Evolutionary conservation across 768 basidiomycete species (phyloP).

Genomic region (Naganishia kalamii): DNA sequence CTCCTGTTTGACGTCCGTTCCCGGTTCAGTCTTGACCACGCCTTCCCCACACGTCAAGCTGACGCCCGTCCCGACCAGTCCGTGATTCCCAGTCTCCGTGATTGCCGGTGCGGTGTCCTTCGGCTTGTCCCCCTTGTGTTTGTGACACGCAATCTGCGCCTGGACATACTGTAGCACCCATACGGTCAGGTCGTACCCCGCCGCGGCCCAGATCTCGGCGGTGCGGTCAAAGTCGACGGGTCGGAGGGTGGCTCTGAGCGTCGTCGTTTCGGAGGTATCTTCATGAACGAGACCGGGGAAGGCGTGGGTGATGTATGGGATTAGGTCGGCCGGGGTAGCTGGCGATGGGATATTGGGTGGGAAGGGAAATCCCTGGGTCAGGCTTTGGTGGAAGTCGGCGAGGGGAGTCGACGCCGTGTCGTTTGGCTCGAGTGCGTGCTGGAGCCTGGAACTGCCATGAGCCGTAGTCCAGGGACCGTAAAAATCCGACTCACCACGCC

Average conservation of each 20-base stretch:
- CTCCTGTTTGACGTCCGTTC: neutral
- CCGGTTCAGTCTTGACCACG: neutral
- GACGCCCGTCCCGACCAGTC: neutral
- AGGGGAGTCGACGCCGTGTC: neutral
- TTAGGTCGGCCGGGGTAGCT: neutral
- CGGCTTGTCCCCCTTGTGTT: neutral
- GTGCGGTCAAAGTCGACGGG: neutral
- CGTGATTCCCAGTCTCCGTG: neutral
- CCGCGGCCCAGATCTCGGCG: slow-evolving; percentile 2
- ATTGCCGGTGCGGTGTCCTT: too few relatives aligned
- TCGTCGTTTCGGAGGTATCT: neutral
- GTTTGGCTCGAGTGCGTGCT: neutral
- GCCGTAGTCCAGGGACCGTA: neutral
- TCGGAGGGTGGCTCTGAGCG: neutral
- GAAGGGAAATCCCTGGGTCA: neutral
- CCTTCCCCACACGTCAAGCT: neutral
- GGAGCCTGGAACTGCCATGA: neutral
- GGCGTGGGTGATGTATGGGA: neutral
- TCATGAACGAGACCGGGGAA: neutral
- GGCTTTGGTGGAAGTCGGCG: neutral
- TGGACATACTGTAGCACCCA: slow-evolving; percentile 14
- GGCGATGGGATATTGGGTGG: neutral
- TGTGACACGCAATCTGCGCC: neutral
- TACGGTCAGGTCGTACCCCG: neutral
- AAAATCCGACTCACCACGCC: neutral